Base-by-base conservation (phyloP, 176 grass and related monocot species). In the Juncus inflexus region DNA sequence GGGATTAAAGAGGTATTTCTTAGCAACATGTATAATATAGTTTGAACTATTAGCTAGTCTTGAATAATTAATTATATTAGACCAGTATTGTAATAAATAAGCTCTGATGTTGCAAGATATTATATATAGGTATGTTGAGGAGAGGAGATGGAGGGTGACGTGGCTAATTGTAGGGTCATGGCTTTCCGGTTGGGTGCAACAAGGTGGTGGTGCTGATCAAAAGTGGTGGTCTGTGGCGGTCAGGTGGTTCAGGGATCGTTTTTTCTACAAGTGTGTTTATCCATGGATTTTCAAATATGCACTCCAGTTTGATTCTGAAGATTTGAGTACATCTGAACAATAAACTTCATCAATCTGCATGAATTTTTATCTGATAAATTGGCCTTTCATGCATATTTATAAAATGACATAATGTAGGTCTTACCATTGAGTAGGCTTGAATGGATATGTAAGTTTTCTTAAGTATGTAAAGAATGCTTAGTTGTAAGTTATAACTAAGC, bases 141-240 rank as follows among this genome's bases (percentile, higher is more conserved):
- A 63, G 50, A 63, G 66, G 77, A 59, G 68, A 35, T 79, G 81
- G 76, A 71, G 81, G 4, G 69, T 58, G 6, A 50, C 76, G 40
- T 15, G 67, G 37, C 12, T 84, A 13, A 58, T 75, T 39, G 58
- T 69, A 1, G 69, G 54, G 7, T 37, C 81, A 9, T 79, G 56
- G 57, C 5, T 79, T 2, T 35, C 64, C 28, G 64, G 69, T 3
- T 70, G 63, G 63, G 69, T 61, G 5, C 70, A 67, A 50, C 42
- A 50, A 40, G 40, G 4, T 43, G 58, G 57, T 3, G 52, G 42
- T 7, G 37, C 28, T 9, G 42, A 6, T 49, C 42, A 35, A 10
- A 4, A 37, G 10, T 58, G 56, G 69, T 58, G 42, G 57, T 61
- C 59, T 0, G 70, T 9, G 7, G 12, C 28, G 16, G 16, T 42